phyloP scores from a whole-genome alignment of 371 early-diverging fungal species.

The Blakeslea trispora region DNA sequence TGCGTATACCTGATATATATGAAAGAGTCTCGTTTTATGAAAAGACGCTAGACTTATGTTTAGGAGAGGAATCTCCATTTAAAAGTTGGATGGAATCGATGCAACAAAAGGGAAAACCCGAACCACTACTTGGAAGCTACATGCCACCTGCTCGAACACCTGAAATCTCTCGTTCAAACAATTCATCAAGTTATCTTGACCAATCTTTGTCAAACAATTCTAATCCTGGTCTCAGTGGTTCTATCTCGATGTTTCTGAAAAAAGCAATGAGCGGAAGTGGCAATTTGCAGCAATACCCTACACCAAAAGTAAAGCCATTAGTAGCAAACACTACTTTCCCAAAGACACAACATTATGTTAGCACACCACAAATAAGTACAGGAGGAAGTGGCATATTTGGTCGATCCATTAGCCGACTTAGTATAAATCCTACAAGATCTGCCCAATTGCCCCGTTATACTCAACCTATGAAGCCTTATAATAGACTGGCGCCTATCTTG shows the following conservation, averaged over 20 bases:
- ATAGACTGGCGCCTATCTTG: neutral
- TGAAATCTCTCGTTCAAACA: conserved; percentile 9
- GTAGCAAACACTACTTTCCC: neutral
- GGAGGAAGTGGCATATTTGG: conserved; percentile 19
- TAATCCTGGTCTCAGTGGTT: conserved; percentile 17
- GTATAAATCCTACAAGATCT: conserved; percentile 13
- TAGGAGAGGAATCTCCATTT: conserved; percentile 30
- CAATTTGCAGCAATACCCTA: neutral
- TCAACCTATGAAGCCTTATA: neutral
- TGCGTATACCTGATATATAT: conserved; percentile 38
- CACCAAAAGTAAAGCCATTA: neutral
- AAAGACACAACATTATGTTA: neutral
- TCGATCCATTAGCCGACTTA: conserved; percentile 20
- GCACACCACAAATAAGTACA: conserved; percentile 1
- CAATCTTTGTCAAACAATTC: conserved; percentile 2
- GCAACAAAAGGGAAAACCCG: conserved; percentile 28
- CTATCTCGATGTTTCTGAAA: conserved; percentile 24
- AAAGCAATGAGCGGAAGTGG: conserved; percentile 9
- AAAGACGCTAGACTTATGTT: conserved; percentile 31
- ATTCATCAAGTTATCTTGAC: neutral
- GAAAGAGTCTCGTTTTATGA: conserved; percentile 43
- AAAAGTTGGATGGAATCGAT: conserved; percentile 24
- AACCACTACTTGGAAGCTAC: conserved; percentile 31
- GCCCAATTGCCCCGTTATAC: conserved; percentile 22
- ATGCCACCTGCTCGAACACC: conserved; percentile 24